Evolutionary conservation across 2,329 filamentous ascomycete genomes (phyloP).

Genomic region (Didymella glomerata): DNA sequence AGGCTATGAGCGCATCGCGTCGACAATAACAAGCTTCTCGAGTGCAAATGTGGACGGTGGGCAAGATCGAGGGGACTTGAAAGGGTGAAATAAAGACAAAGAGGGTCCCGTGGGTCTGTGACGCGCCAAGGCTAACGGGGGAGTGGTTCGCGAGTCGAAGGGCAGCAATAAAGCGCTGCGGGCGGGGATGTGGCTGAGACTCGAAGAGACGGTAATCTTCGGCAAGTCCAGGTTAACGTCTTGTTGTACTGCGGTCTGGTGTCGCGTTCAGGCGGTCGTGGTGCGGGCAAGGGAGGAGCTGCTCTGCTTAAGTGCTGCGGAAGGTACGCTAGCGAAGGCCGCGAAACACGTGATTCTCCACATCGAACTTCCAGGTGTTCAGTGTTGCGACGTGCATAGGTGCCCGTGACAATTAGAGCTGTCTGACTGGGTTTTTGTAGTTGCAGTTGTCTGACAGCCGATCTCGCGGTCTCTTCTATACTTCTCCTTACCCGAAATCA

Average conservation of each 20-base stretch:
- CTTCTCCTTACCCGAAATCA: background rate
- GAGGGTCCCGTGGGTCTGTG: constrained; percentile 3
- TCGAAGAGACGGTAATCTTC: no score
- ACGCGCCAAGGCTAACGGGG: constrained; percentile 9
- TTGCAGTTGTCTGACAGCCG: background rate
- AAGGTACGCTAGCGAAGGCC: constrained; percentile 24
- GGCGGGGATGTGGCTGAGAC: no score
- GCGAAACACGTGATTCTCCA: constrained; percentile 38
- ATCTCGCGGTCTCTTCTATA: background rate
- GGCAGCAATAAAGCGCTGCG: background rate
- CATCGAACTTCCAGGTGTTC: constrained; percentile 36
- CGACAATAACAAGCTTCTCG: background rate
- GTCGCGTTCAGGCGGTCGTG: background rate
- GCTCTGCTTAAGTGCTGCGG: constrained; percentile 19
- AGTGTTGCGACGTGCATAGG: constrained; percentile 24
- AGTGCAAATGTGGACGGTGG: background rate
- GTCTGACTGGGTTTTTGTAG: constrained; percentile 4
- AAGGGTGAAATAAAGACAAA: constrained; percentile 9
- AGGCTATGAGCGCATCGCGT: constrained; percentile 11
- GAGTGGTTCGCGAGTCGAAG: background rate
- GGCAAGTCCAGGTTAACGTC: no score
- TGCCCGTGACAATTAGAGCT: constrained; percentile 19
- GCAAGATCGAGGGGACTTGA: background rate
- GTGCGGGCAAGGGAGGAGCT: constrained; percentile 23
- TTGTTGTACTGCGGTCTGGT: background rate